These are phyloP conservation scores for Mycogone perniciosa DNA, from an alignment of 2,329 filamentous ascomycete genomes.

Conservation along the genomic window DNA sequence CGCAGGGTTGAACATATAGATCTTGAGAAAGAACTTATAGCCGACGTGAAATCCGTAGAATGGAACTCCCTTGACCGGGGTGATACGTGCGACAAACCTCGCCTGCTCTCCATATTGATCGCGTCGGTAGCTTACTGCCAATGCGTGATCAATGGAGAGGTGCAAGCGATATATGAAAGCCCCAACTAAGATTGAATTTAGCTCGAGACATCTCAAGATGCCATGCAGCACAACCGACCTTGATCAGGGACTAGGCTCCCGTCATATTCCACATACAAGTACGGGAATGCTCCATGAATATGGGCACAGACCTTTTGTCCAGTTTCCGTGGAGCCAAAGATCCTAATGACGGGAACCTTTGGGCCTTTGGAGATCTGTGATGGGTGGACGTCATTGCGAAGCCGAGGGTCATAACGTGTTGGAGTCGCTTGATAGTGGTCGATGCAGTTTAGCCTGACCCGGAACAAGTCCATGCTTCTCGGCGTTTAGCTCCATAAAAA, in stretches of 20 bases:
- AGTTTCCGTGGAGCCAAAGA: slow-evolving; percentile 89
- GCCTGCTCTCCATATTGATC: slow-evolving; percentile 62
- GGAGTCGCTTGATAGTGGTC: slow-evolving; percentile 85
- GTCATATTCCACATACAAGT: slow-evolving; percentile 84
- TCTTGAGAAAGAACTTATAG: slow-evolving; percentile 84
- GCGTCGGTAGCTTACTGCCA: slow-evolving; percentile 77
- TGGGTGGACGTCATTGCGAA: slow-evolving; percentile 58
- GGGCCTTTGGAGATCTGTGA: slow-evolving; percentile 57
- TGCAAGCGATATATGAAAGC: slow-evolving; percentile 73
- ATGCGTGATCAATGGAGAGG: slow-evolving; percentile 81
- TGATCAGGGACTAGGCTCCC: slow-evolving; percentile 60
- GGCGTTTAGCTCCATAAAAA: slow-evolving; percentile 15
- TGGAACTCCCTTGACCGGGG: slow-evolving; percentile 83
- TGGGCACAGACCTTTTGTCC: slow-evolving; percentile 96
- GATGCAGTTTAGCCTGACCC: slow-evolving; percentile 88
- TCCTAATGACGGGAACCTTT: slow-evolving; percentile 76
- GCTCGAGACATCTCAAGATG: slow-evolving; percentile 3
- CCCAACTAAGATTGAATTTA: slow-evolving; percentile 47
- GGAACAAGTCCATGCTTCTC: slow-evolving; percentile 59
- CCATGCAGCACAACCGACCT: slow-evolving; percentile 44
- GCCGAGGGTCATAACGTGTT: slow-evolving; percentile 71
- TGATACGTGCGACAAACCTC: slow-evolving; percentile 81
- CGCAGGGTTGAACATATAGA: slow-evolving; percentile 84
- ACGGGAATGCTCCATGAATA: slow-evolving; percentile 91
- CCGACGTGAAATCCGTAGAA: slow-evolving; percentile 97